Conservation (phyloP, 768 basidiomycete genomes). For the Lyophyllum decastes region DNA sequence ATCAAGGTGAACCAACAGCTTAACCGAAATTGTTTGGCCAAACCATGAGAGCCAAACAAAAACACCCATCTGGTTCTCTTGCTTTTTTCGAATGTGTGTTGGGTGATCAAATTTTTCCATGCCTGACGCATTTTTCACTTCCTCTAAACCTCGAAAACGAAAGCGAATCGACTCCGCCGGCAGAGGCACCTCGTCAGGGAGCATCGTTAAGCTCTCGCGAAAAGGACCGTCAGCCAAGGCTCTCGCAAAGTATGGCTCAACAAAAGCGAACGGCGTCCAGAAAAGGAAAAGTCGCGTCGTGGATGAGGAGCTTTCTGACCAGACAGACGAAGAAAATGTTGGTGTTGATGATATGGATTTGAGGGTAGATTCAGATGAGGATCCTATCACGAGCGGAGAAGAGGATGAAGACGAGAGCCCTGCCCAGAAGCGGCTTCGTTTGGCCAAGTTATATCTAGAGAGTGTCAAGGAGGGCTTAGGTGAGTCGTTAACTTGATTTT, state of each 20-base stretch:
- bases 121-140: slow-evolving; percentile 85
- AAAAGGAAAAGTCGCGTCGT: slow-evolving; percentile 30
- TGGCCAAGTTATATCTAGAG: slow-evolving; percentile 90
- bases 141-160: slow-evolving; percentile 59
- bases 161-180: slow-evolving; percentile 47
- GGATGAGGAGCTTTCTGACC: slow-evolving; percentile 75
- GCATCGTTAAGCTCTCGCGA: slow-evolving; percentile 25
- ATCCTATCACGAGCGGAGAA: slow-evolving; percentile 67
- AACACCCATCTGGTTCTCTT: neutral
- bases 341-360: slow-evolving; percentile 79
- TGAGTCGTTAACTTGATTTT: slow-evolving; percentile 30
- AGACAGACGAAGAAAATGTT: slow-evolving; percentile 51
- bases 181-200: slow-evolving; percentile 23
- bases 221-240: slow-evolving; percentile 20
- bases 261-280: slow-evolving; percentile 22
- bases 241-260: slow-evolving; percentile 25
- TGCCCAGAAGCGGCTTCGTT: slow-evolving; percentile 86
- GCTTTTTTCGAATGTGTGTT: neutral
- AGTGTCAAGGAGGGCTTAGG: slow-evolving; percentile 77
- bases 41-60: neutral
- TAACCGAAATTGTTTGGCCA: neutral
- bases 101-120: slow-evolving; percentile 34
- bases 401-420: slow-evolving; percentile 91
- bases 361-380: slow-evolving; percentile 43
- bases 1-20: neutral